phyloP scores from a whole-genome alignment of 2,329 filamentous ascomycete genomes.

The Xylaria sp. region DNA sequence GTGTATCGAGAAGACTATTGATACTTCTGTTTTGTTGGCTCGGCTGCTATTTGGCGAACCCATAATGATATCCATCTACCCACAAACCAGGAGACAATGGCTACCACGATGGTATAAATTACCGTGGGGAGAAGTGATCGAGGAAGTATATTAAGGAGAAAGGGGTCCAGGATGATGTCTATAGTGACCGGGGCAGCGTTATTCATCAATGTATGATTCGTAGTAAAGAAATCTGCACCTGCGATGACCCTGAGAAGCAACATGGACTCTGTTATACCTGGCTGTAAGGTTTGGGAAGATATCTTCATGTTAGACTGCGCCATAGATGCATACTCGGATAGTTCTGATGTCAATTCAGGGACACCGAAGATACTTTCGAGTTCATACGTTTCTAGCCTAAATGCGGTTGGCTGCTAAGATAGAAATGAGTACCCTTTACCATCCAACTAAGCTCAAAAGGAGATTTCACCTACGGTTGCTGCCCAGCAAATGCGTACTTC shows the following conservation, averaged over 20 bases:
- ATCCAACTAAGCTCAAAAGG: constrained; percentile 33
- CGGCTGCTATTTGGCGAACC: constrained; percentile 48
- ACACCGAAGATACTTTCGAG: constrained; percentile 70
- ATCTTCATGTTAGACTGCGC: constrained; percentile 52
- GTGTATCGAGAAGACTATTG: constrained; percentile 49
- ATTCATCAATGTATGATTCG: constrained; percentile 79
- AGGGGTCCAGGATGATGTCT: constrained; percentile 89
- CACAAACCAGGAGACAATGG: constrained; percentile 59
- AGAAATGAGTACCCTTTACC: constrained; percentile 31
- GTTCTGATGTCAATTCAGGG: constrained; percentile 71
- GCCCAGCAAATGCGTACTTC: constrained; percentile 95
- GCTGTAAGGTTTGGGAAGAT: constrained; percentile 20
- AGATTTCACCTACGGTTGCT: constrained; percentile 76
- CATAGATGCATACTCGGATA: constrained; percentile 70
- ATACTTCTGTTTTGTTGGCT: constrained; percentile 51
- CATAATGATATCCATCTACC: constrained; percentile 53
- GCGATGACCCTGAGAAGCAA: constrained; percentile 80
- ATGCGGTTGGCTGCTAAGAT: constrained; percentile 83
- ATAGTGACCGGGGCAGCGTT: constrained; percentile 77
- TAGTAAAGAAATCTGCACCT: constrained; percentile 86
- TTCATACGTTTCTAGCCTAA: constrained; percentile 74
- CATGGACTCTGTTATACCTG: constrained; percentile 57
- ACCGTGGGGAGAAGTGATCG: constrained; percentile 79
- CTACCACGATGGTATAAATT: constrained; percentile 73
- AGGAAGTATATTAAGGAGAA: constrained; percentile 81